Evolutionary conservation across 2,329 filamentous ascomycete species (phyloP), one percentile per base, ranked within the genome.

Genomic region (Cladorrhinum sp.): DNA sequence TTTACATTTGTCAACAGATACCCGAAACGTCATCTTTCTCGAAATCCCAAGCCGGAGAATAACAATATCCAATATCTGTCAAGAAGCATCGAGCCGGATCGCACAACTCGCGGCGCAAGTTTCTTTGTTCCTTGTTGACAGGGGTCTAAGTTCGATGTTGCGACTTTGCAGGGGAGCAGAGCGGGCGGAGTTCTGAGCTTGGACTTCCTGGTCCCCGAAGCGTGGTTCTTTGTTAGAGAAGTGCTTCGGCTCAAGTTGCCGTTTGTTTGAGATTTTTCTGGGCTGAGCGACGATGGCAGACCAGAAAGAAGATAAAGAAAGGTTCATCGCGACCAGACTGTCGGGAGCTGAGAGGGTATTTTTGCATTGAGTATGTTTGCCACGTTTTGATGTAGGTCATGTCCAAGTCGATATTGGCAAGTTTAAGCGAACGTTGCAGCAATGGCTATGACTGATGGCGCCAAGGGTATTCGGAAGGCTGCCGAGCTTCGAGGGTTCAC

Each of bases 171-270:
- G 42, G 54, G 53, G 53, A 48, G 39, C 53, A 28, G 21, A 52
- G 59, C 55, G 51, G 55, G 54, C 53, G 51, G 55, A 30, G 26
- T 50, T 62, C 30, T 57, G 57, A 63, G 57, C 20, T 55, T 54
- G 23, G 28, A 6, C 50, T 62, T 57, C 55, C 63, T 59, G 70
- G 66, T 64, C 67, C 68, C 67, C 67, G 64, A 67, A 36, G 65
- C 68, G 62, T 67, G 63, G 65, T 62, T 68, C 65, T 57, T 64
- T 73, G 73, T 74, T 63, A 72, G 72, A 74, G 73, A 71, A 68
- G 60, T 74, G 72, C 72, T 70, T 75, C 73, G 73, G 73, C 71
- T 74, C 73, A 64, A 72, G 65, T 71, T 74, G 71, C 73, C 70
- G 53, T 62, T 53, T 55, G 33, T 46, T 46, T 46, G 42, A 20